Base-by-base conservation (phyloP, 1,284 basidiomycete species). In the Ganoderma sinense region DNA sequence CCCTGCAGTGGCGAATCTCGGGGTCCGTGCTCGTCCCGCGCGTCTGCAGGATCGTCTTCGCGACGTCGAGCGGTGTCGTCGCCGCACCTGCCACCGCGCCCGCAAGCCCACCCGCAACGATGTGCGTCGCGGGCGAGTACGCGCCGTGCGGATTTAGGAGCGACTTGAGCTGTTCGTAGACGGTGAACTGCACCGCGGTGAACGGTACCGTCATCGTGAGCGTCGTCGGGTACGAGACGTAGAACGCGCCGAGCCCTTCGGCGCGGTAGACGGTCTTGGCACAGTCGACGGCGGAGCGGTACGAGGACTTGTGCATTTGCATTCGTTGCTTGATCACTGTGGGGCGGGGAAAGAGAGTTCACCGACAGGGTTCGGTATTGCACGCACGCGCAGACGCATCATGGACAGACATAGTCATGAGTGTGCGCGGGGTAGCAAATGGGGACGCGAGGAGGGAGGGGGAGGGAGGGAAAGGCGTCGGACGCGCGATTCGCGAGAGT, bases 311-410 rank as follows among this genome's bases (percentile, higher is more conserved):
- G 82, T 96, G 95, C 69, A 99, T 88, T 83, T 99, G 97, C 98
- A 99, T 99, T 65, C 97, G 91, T 85, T 99, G 97, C 84, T 99
- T 99, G 85, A 99, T 96, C 74, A 99, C 97, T 97, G 80, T 66
- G 60, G 61, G 75, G 75, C 36, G 73, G 39, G 39, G 20, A 3
- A n/a, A 10, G 45, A n/a, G 39, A 4, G n/a, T 48, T n/a, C 39
- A 60, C 39, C 39, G 39, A 41, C 41, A 39, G 59, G 14, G 23
- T 61, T 40, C 36, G 39, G 33, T 20, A 33, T 59, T 13, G 10
- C 33, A 33, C 56, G 31, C 33, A 33, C 56, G 31, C 66, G 68
- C 36, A 71, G 18, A 53, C 55, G 43, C 65, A 61, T 62, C 68
- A 62, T 60, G 56, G 20, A 23, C 33, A 23, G 51, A 31, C 51